Conservation (phyloP, 306 rosid genomes). For the Lathyrus sativus region DNA sequence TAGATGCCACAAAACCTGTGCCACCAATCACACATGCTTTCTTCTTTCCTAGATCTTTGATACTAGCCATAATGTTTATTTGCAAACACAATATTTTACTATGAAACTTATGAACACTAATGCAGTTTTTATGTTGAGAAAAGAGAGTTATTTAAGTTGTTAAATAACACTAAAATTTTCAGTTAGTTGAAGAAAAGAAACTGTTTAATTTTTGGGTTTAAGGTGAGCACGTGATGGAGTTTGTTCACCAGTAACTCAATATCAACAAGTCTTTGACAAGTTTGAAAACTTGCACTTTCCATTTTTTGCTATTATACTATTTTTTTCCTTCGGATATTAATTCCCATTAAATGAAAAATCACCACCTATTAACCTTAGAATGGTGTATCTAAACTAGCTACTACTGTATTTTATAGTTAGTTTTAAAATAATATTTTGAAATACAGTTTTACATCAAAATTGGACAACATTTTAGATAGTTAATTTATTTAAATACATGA, state of each 20-base stretch:
- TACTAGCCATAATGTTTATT: slow-evolving; percentile 43
- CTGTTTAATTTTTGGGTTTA: not conserved
- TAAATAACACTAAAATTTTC: slow-evolving; percentile 25
- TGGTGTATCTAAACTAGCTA: not conserved
- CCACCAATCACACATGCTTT: slow-evolving; percentile 81
- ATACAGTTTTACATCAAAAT: too few relatives aligned
- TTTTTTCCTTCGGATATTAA: not conserved
- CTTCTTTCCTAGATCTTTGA: slow-evolving; percentile 43
- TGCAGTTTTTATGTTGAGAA: not conserved
- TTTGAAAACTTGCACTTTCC: not conserved
- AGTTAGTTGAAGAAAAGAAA: not conserved
- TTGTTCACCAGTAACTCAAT: slow-evolving; percentile 13
- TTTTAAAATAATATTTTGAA: not conserved
- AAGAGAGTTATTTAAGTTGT: slow-evolving; percentile 2
- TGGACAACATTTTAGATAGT: too few relatives aligned
- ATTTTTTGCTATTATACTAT: not conserved
- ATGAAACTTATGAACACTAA: not conserved
- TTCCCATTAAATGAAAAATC: not conserved
- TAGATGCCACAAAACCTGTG: slow-evolving; percentile 66
- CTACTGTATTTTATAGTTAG: not conserved
- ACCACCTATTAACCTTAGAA: not conserved
- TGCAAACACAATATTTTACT: not conserved
- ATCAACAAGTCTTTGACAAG: not conserved
- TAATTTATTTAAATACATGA: too few relatives aligned
- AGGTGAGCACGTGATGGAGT: slow-evolving; percentile 39